phyloP scores from a whole-genome alignment of 2,329 filamentous ascomycete genomes.

The Metarhizium brunneum region DNA sequence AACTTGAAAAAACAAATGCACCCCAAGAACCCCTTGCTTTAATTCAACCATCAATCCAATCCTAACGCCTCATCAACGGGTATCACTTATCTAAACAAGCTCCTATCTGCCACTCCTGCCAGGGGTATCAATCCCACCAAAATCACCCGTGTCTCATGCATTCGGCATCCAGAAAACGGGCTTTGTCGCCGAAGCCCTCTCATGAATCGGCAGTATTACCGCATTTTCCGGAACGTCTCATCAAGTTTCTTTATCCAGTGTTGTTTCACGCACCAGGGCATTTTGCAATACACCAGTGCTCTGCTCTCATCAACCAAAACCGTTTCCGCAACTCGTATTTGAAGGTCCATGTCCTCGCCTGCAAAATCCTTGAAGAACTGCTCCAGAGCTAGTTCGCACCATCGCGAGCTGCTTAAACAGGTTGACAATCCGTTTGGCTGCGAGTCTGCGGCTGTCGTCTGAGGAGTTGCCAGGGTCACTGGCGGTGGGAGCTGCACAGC shows the following conservation, averaged over 20 bases:
- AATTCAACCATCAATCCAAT: not conserved
- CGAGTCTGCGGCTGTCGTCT: not conserved
- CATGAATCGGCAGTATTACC: not conserved
- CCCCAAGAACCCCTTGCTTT: not conserved
- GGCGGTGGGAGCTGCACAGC: not conserved
- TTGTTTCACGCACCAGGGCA: conserved; percentile 40
- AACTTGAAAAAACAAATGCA: not conserved
- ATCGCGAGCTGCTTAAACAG: conserved; percentile 30
- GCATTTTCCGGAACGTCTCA: conserved; percentile 20
- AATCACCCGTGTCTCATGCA: not conserved
- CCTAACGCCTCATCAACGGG: conserved; percentile 14
- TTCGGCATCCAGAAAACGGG: not conserved
- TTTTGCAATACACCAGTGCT: conserved; percentile 54
- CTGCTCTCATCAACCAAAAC: conserved; percentile 50
- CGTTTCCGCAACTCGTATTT: conserved; percentile 50
- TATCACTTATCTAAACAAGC: conserved; percentile 12
- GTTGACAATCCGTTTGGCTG: conserved; percentile 20
- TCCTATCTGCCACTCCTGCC: not conserved
- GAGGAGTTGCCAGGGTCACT: not conserved
- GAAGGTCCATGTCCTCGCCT: conserved; percentile 47
- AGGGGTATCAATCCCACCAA: not conserved
- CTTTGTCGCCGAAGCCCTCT: not conserved
- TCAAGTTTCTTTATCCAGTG: conserved; percentile 48
- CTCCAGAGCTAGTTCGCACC: conserved; percentile 50
- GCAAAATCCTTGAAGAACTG: conserved; percentile 50